Evolutionary conservation across 805 yeast species (phyloP), one percentile per base, ranked within the genome.

Genomic region (Candida insectorum): DNA sequence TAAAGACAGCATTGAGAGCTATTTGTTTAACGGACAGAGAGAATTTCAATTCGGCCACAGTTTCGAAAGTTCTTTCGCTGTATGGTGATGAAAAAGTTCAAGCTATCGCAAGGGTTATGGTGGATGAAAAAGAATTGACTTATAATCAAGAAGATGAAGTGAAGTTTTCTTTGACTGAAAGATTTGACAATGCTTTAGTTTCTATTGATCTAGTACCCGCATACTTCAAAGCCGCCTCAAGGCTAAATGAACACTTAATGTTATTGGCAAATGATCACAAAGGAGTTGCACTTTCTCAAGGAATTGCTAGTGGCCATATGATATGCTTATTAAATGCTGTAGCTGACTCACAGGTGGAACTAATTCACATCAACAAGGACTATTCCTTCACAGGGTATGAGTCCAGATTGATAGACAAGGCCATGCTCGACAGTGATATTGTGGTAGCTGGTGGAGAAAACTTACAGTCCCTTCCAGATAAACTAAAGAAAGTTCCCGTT

Each of bases 321-420:
- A 77, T 82, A 11, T 58, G 78, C 2, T 50, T 87, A 11, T 51
- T 86, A 27, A 79, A 81, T 33, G 50, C 77, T 21, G 44, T 81
- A 12, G 71, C 79, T 3, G 52, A 60, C 5, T 48, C 56, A 4
- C 51, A 56, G 11, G 42, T 79, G 4, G 51, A 58, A 7, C 41
- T 81, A 3, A 67, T 69, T 4, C 65, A 81, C 28, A 67, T 84
- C 15, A 85, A 84, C 44, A 71, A 72, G 33, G 58, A 70, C 7
- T 67, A 75, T 37, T 67, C 62, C 11, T 66, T 74, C 32, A 65
- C 70, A 22, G 81, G 85, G 9, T 89, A 88, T 51, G 82, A 81
- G 24, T 83, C 96, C 1, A 71, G 96, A 41, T 65, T 76, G 13
- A 73, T 85, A 25, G 94, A 85, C 40, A 75, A 81, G 43, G 76